Evolutionary conservation across 2,329 filamentous ascomycete species (phyloP), one percentile per base, ranked within the genome.

Genomic region (Achaetomium macrosporum): DNA sequence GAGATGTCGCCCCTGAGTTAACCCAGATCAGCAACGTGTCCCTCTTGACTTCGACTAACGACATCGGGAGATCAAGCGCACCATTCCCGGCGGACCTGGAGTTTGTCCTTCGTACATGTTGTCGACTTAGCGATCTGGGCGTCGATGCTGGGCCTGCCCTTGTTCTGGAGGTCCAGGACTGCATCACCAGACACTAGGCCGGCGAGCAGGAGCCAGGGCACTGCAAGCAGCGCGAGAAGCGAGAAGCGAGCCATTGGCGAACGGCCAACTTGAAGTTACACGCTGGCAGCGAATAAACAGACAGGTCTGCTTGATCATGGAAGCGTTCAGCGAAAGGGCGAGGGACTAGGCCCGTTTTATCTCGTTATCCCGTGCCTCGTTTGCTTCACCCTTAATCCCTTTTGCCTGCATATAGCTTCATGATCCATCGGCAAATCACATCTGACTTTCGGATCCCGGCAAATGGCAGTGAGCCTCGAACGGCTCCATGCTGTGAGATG

Each of bases 71-170:
- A 8, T 6, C 13, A 29, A 11, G 51, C 61, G 44, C 42, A 66
- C 64, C 63, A 67, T 57, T 66, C 65, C 33, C 59, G 58, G 13
- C 65, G 61, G n/a, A 67, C 58, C 47, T 57, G 44, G 17, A 66
- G 60, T 44, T 64, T 66, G 10, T 59, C 63, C 55, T 66, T 64
- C 36, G 64, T 65, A 56, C 65, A 67, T 12, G 64, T 66, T 55
- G 59, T 59, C n/a, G 65, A 66, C 59, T 63, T 63, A 45, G 64
- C 64, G 11, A 67, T 36, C 16, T 55, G 53, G 17, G 59, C 61
- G 35, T 66, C 60, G n/a, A 67, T 49, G 45, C 54, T 54, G 5
- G 60, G 53, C 13, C 61, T 53, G 10, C 64, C 64, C 47, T 63
- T 61, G 41, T 59, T 61, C 53, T 66, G 61, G 9, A 67, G 63